Base-by-base conservation (phyloP, 768 basidiomycete species). In the Leccinum truebloodii region DNA sequence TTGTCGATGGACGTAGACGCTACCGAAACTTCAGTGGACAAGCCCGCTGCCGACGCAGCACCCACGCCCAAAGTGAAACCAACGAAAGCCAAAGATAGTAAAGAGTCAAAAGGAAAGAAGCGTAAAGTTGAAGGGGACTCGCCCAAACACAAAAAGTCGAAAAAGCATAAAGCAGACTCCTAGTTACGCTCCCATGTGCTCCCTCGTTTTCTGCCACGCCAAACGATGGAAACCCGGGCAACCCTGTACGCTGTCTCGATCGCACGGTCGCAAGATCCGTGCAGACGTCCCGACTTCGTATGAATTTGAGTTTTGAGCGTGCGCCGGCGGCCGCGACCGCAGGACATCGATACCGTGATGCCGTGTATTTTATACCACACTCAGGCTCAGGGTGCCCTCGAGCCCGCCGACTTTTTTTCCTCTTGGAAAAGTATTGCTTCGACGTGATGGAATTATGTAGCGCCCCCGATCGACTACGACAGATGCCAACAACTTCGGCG, bases 121-220 rank as follows among this genome's bases (percentile, higher is more conserved):
- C 78, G 80, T 37, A 86, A 82, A 69, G 80, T 78, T 53, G 76
- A 81, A 26, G 81, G 79, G 52, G 81, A 78, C 7, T 61, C 75
- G 6, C 72, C 70, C 52, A 83, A 80, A 66, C 85, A 81, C 50
- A 83, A 81, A 66, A 86, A 82, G 66, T 66, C 69, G 28, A 86
- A 75, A 84, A 83, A 72, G 69, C 30, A 32, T 78, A 83, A 71
- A 71, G 67, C 39, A 26, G 55, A 57, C 13, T n/a, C 52, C 12
- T 71, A 69, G 64, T 49, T 39, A 18, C 16, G 16, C 37, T 18
- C 16, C 14, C 35, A 20, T 26, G n/a, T 53, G 20, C 12, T 7
- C 18, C 18, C 34, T 26, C 18, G 9, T 24, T 30, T 32, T 52
- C 53, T n/a, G 16, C 35, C 35, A 41, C 56, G 52, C 50, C 8